Percentiles rank a stretch among this genome's conserved stretches.
Evolutionary conservation across 495 filamentous ascomycete species (phyloP).

Genomic region (Gamarada debralockiae): DNA sequence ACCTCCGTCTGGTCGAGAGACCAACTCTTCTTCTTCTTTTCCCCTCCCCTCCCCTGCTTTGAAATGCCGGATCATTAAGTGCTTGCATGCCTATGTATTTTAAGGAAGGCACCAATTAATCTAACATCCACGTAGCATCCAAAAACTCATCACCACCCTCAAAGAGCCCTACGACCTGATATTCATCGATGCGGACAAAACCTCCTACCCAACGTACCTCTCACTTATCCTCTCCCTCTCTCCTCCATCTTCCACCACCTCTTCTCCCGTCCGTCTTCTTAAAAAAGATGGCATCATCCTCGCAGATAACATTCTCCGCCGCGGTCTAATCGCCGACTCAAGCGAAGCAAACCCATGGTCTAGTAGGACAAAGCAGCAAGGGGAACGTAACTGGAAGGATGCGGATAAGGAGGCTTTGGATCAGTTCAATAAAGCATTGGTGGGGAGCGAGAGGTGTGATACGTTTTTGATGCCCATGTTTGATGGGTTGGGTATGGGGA

Average conservation of each 20-base stretch:
- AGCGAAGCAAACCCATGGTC: slow-evolving; percentile 29
- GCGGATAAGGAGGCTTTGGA: slow-evolving; percentile 21
- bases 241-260: not conserved
- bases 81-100: too few relatives aligned
- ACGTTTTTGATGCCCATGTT: slow-evolving; percentile 32
- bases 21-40: too few relatives aligned
- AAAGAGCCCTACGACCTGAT: slow-evolving; percentile 34
- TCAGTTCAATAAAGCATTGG: slow-evolving; percentile 29
- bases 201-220: slow-evolving; percentile 31
- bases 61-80: too few relatives aligned
- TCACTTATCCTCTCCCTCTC: slow-evolving; percentile 23
- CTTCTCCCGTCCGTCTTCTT: slow-evolving; percentile 19
- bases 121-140: slow-evolving; percentile 14
- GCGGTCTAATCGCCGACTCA: slow-evolving; percentile 30
- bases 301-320: slow-evolving; percentile 34
- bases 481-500: slow-evolving; percentile 29
- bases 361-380: slow-evolving; percentile 4
- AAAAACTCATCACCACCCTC: slow-evolving; percentile 23
- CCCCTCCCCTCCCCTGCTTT: too few relatives aligned
- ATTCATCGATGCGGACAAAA: slow-evolving; percentile 38
- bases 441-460: slow-evolving; percentile 24
- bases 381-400: not conserved
- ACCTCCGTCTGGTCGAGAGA: too few relatives aligned
- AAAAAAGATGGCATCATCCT: slow-evolving; percentile 31
- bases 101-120: not conserved